phyloP scores from a whole-genome alignment of 371 early-diverging fungal genomes.

The Phascolomyces articulosus region DNA sequence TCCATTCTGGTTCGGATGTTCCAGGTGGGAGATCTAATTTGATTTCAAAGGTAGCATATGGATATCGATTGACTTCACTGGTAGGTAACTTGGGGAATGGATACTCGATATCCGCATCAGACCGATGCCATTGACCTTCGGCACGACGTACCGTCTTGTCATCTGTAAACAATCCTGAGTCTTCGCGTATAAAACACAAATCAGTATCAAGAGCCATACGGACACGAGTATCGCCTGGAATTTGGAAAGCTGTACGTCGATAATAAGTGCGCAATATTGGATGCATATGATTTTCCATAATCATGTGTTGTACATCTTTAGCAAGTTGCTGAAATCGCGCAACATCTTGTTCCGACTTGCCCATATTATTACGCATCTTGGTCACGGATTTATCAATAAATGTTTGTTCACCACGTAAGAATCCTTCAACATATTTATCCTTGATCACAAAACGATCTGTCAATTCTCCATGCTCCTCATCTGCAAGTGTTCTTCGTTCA shows the following conservation, averaged over 20 bases:
- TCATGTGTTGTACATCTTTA: conserved; percentile 79
- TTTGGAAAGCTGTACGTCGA: conserved; percentile 99
- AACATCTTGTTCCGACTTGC: conserved; percentile 80
- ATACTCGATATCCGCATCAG: conserved; percentile 87
- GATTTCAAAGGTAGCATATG: conserved; percentile 98
- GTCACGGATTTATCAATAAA: conserved; percentile 74
- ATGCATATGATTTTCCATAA: conserved; percentile 64
- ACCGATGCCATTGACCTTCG: conserved; percentile 90
- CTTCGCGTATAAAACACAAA: conserved; percentile 97
- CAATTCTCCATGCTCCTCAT: conserved; percentile 97
- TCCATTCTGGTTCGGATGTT: conserved; percentile 94
- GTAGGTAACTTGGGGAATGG: conserved; percentile 81
- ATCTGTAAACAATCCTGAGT: conserved; percentile 68
- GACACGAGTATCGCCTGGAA: conserved; percentile 97
- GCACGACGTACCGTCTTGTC: conserved; percentile 62
- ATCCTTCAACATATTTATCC: conserved; percentile 92
- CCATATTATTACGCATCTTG: conserved; percentile 79
- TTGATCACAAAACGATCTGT: conserved; percentile 96
- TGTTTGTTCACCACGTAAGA: conserved; percentile 76
- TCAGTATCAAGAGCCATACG: conserved; percentile 99
- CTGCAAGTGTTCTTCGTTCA: conserved; percentile 97
- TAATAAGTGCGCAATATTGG: conserved; percentile 88
- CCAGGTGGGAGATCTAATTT: conserved; percentile 94
- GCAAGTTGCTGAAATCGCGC: conserved; percentile 76
- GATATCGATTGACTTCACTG: conserved; percentile 89